These are phyloP conservation scores for Leccinellum albellum DNA, from an alignment of 768 basidiomycete species.

Conservation along the genomic window DNA sequence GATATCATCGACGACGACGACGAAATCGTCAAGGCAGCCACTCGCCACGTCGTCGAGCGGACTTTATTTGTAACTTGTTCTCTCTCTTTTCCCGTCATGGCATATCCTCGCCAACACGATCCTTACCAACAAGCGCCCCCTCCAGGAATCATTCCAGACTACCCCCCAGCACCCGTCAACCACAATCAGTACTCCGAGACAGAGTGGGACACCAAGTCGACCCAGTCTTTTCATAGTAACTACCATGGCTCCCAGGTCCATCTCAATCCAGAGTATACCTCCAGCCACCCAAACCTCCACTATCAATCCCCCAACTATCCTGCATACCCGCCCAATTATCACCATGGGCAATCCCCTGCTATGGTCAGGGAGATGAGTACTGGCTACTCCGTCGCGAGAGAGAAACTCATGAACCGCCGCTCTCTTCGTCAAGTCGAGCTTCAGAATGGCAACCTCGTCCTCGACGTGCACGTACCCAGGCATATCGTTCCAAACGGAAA, in stretches of 20 bases:
- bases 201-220: conserved; percentile 50
- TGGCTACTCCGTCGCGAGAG: conserved; percentile 66
- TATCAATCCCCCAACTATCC: conserved; percentile 43
- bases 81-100: conserved; percentile 36
- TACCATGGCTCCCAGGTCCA: conserved; percentile 70
- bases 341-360: conserved; percentile 51
- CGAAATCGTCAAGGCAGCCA: neutral
- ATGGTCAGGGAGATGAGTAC: conserved; percentile 45
- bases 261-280: conserved; percentile 59
- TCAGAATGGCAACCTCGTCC: conserved; percentile 77
- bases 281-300: conserved; percentile 43
- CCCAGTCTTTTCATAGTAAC: conserved; percentile 57
- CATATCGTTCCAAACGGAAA: conserved; percentile 71
- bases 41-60: conserved; percentile 5
- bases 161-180: conserved; percentile 29
- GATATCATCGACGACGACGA: neutral
- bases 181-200: conserved; percentile 42
- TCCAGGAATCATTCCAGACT: conserved; percentile 34
- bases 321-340: conserved; percentile 48
- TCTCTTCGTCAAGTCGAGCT: conserved; percentile 78
- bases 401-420: conserved; percentile 79
- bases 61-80: conserved; percentile 11
- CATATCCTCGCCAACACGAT: conserved; percentile 51
- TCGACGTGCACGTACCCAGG: conserved; percentile 77
- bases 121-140: conserved; percentile 42